These are phyloP conservation scores for Orychophragmus violaceus DNA, from an alignment of 345 rosid species.

Conservation along the genomic window DNA sequence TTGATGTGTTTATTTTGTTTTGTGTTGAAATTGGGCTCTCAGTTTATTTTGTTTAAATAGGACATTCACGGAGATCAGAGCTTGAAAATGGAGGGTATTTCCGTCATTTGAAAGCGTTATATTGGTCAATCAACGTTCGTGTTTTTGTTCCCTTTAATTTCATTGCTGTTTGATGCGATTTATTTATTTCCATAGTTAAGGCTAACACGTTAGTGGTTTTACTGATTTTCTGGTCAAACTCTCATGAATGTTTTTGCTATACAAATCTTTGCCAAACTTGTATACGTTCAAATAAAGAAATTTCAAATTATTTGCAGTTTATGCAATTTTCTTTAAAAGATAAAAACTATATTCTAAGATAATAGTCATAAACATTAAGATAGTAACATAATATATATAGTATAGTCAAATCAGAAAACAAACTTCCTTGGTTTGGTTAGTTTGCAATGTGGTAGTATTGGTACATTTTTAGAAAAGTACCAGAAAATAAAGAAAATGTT, in stretches of 20 bases:
- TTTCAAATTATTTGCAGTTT: not conserved
- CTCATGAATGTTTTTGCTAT: not conserved
- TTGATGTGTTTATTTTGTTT: constrained; percentile 2
- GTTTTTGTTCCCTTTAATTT: not conserved
- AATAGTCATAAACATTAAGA: not conserved
- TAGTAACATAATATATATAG: not conserved
- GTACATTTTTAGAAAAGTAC: not conserved
- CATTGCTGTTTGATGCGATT: not conserved
- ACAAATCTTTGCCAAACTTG: not conserved
- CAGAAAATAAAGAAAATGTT: not conserved
- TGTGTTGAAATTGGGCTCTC: constrained; percentile 14
- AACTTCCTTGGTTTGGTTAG: not conserved
- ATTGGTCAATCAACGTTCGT: not conserved
- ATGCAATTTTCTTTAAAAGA: not conserved
- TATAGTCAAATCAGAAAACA: not conserved
- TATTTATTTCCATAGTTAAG: not conserved
- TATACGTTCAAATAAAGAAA: not conserved
- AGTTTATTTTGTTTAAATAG: constrained; percentile 12
- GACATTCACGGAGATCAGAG: not conserved
- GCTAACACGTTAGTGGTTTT: constrained; percentile 1
- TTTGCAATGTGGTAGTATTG: not conserved
- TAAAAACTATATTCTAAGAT: not conserved
- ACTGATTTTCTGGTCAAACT: constrained; percentile 5
- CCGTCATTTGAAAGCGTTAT: not conserved
- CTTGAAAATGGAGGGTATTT: constrained; percentile 12